phyloP scores from a whole-genome alignment of 2,329 filamentous ascomycete species.

The Neonectria punicea region DNA sequence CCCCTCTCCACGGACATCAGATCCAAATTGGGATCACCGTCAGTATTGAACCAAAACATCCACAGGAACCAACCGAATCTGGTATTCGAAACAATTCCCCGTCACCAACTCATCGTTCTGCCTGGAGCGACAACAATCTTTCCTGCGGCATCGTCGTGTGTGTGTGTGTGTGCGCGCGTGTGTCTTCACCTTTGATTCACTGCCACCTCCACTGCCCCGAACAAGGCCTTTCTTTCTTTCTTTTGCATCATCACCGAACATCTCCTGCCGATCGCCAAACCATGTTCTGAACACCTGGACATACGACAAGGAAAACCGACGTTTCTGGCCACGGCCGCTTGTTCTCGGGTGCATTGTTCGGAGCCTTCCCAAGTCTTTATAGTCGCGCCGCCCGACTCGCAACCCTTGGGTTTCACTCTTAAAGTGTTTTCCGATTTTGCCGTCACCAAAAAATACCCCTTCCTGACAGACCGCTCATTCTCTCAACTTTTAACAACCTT shows the following conservation, averaged over 20 bases:
- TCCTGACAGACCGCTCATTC: conserved; percentile 15
- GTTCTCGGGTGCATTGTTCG: conserved; percentile 26
- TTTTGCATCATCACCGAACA: conserved; percentile 10
- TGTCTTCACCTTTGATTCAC: conserved; percentile 13
- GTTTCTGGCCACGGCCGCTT: conserved; percentile 19
- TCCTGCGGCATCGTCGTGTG: background rate
- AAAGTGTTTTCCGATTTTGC: conserved; percentile 13
- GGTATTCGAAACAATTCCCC: conserved; percentile 15
- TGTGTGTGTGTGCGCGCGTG: background rate
- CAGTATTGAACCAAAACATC: conserved; percentile 2
- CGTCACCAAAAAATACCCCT: conserved; percentile 18
- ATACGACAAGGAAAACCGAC: conserved; percentile 34
- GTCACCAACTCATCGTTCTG: conserved; percentile 10
- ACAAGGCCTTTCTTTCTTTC: background rate
- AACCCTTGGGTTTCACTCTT: conserved; percentile 20
- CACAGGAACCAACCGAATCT: conserved; percentile 16
- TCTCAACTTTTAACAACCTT: conserved; percentile 24
- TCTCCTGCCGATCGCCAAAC: background rate
- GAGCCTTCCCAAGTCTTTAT: conserved; percentile 14
- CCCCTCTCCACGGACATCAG: background rate
- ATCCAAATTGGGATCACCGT: conserved; percentile 5
- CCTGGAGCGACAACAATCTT: conserved; percentile 17
- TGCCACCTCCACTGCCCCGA: conserved; percentile 5
- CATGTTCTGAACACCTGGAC: conserved; percentile 40
- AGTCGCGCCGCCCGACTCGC: conserved; percentile 12